Percentiles rank a stretch among this genome's conserved stretches.
Evolutionary conservation across 2,329 filamentous ascomycete species (phyloP).

Genomic region (Ceratocystis diversiconidia): DNA sequence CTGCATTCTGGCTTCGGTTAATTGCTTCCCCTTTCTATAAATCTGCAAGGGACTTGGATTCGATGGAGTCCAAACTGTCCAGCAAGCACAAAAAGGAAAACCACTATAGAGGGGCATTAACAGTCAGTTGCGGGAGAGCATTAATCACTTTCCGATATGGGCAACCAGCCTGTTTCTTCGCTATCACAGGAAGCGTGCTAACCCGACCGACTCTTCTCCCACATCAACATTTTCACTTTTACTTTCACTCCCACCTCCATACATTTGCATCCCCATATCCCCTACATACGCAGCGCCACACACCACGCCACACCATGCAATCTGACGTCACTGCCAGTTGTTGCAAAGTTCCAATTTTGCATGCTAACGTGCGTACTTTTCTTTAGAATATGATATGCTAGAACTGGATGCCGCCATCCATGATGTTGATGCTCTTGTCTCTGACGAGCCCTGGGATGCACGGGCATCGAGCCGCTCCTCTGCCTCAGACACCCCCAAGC

Average conservation of each 20-base stretch:
- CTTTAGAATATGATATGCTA: conserved; percentile 47
- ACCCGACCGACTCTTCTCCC: not conserved
- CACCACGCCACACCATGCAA: not conserved
- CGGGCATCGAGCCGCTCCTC: not conserved
- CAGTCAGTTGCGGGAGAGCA: not conserved
- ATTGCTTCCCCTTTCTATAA: not conserved
- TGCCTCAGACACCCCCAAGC: conserved; percentile 2
- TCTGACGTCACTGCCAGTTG: conserved; percentile 13
- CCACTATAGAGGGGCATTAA: not conserved
- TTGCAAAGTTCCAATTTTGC: conserved; percentile 19
- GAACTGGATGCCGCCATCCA: conserved; percentile 46
- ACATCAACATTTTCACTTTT: not conserved
- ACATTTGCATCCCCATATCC: not conserved
- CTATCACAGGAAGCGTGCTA: not conserved
- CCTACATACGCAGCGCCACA: not conserved
- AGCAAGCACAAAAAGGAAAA: not conserved
- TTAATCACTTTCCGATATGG: not conserved
- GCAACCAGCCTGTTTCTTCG: not conserved
- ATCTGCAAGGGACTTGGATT: not conserved
- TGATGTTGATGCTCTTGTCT: conserved; percentile 55
- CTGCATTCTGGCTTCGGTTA: conserved; percentile 12
- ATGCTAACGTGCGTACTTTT: conserved; percentile 30
- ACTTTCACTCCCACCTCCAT: not conserved
- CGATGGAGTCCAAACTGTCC: not conserved
- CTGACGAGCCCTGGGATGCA: conserved; percentile 35